phyloP scores from a whole-genome alignment of 2,329 filamentous ascomycete genomes.

The Periglandula ipomoeae region DNA sequence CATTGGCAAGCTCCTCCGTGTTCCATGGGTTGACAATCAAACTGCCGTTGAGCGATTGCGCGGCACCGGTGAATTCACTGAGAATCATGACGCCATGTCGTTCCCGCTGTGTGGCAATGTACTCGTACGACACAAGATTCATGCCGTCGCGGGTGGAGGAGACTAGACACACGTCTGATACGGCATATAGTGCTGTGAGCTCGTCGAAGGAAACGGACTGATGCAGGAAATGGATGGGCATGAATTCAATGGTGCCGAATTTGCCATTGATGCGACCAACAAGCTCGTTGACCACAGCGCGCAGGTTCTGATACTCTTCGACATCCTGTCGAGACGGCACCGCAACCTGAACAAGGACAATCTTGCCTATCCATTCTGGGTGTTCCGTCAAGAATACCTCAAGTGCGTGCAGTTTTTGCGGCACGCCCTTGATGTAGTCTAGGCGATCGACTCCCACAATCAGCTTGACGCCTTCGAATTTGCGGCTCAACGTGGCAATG shows the following conservation, averaged over 20 bases:
- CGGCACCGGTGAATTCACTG: conserved; percentile 92
- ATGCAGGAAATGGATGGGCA: conserved; percentile 98
- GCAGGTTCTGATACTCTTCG: conserved; percentile 94
- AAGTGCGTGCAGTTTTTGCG: conserved; percentile 91
- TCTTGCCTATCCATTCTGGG: conserved; percentile 96
- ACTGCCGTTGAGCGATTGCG: conserved; percentile 86
- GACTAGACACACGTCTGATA: conserved; percentile 86
- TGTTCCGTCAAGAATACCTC: conserved; percentile 96
- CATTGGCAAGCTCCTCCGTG: conserved; percentile 86
- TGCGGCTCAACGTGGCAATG: conserved; percentile 74
- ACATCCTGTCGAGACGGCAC: conserved; percentile 93
- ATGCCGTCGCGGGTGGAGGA: conserved; percentile 96
- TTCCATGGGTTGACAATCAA: conserved; percentile 98
- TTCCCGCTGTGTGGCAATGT: conserved; percentile 87
- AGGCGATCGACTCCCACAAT: conserved; percentile 95
- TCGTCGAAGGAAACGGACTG: conserved; percentile 94
- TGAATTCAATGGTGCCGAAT: conserved; percentile 95
- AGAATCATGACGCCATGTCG: conserved; percentile 90
- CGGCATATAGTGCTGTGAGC: conserved; percentile 84
- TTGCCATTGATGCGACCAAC: conserved; percentile 95
- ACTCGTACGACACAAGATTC: conserved; percentile 98
- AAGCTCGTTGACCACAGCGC: conserved; percentile 91
- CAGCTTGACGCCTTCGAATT: conserved; percentile 92
- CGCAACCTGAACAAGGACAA: conserved; percentile 91
- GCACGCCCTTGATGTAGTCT: conserved; percentile 98